phyloP scores from a whole-genome alignment of 805 yeast species.

The Wickerhamiella siamensis region DNA sequence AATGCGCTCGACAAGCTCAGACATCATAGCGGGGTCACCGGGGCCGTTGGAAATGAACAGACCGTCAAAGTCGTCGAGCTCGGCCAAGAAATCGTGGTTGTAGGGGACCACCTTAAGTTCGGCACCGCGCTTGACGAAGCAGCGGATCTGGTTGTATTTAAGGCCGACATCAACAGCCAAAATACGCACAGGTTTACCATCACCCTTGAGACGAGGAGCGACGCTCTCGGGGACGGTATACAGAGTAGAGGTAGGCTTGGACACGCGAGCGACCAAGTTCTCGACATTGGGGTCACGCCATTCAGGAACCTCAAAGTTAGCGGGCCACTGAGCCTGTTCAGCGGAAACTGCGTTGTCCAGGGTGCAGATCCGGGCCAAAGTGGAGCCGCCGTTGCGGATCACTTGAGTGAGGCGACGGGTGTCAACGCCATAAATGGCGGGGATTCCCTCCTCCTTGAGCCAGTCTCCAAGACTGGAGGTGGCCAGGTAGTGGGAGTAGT shows the following conservation, averaged over 20 bases:
- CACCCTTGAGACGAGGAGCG: conserved; percentile 33
- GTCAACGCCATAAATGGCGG: conserved; percentile 96
- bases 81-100: conserved; percentile 71
- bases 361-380: conserved; percentile 77
- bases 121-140: conserved; percentile 91
- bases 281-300: conserved; percentile 88
- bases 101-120: conserved; percentile 92
- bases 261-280: conserved; percentile 85
- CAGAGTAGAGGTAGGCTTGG: conserved; percentile 55
- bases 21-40: conserved; percentile 91
- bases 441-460: conserved; percentile 82
- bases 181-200: conserved; percentile 69
- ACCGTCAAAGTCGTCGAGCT: conserved; percentile 69
- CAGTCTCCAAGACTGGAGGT: conserved; percentile 82
- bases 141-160: conserved; percentile 94
- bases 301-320: conserved; percentile 58
- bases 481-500: conserved; percentile 88
- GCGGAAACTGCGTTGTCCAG: conserved; percentile 26
- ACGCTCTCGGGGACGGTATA: conserved; percentile 53
- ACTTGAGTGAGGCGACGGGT: conserved; percentile 89
- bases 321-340: conserved; percentile 38
- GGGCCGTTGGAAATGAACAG: conserved; percentile 96
- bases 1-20: conserved; percentile 49
- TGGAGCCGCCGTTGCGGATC: conserved; percentile 84
- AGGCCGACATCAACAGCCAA: conserved; percentile 94